These are phyloP conservation scores for Tricladium varicosporioides DNA, from an alignment of 2,329 filamentous ascomycete genomes.

Conservation along the genomic window DNA sequence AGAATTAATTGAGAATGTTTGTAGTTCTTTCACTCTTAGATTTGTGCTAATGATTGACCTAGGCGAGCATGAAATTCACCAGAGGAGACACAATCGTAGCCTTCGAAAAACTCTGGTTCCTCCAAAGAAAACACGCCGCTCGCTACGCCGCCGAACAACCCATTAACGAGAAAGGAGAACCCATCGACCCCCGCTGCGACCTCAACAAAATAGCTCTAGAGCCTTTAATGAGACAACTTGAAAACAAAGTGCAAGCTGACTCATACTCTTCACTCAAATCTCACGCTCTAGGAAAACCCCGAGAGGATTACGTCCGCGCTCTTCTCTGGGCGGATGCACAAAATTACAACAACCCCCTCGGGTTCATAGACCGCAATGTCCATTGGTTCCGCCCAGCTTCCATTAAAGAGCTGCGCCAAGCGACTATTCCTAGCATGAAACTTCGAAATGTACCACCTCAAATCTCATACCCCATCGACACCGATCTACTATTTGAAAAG, in stretches of 20 bases:
- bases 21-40: background rate
- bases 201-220: constrained; percentile 29
- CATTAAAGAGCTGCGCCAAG: constrained; percentile 17
- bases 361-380: constrained; percentile 54
- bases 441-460: constrained; percentile 17
- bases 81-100: constrained; percentile 85
- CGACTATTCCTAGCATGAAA: constrained; percentile 16
- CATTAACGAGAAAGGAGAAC: constrained; percentile 1
- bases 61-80: constrained; percentile 87
- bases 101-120: constrained; percentile 73
- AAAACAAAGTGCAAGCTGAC: background rate
- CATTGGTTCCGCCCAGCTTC: constrained; percentile 53
- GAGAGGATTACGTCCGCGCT: constrained; percentile 46
- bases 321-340: constrained; percentile 54
- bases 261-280: constrained; percentile 14
- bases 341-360: constrained; percentile 53
- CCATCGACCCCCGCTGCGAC: constrained; percentile 20
- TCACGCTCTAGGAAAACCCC: constrained; percentile 31
- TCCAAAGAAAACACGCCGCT: constrained; percentile 66
- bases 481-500: background rate
- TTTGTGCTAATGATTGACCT: constrained; percentile 4
- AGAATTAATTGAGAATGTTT: constrained; percentile 67
- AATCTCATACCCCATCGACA: background rate
- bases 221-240: constrained; percentile 24
- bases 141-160: constrained; percentile 23